These are phyloP conservation scores for Ophioceras dolichostomum DNA, from an alignment of 2,329 filamentous ascomycete genomes.

Conservation along the genomic window DNA sequence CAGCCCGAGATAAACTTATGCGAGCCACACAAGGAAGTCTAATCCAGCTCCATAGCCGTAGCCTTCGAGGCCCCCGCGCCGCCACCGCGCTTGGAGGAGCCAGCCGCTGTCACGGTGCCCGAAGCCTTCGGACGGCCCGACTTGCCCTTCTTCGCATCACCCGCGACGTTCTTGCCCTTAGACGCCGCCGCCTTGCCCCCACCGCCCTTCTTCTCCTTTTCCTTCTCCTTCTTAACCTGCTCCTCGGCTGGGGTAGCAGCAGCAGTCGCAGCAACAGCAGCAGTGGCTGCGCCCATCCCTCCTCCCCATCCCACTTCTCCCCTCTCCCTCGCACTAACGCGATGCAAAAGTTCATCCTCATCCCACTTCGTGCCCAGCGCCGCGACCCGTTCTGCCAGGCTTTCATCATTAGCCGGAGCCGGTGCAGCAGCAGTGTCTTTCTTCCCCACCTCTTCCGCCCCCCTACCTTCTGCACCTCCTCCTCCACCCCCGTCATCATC, in stretches of 20 bases:
- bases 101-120: too few species aligned
- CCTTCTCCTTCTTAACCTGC: conserved; percentile 5
- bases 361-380: conserved; percentile 27
- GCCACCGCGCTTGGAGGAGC: too few species aligned
- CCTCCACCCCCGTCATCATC: conserved; percentile 3
- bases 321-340: conserved; percentile 27
- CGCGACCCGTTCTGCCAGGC: conserved; percentile 24
- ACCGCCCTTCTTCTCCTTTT: conserved; percentile 15
- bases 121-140: too few species aligned
- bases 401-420: conserved; percentile 4
- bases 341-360: conserved; percentile 29
- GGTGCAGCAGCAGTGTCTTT: conserved; percentile 9
- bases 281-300: too few species aligned
- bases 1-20: too few species aligned
- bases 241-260: background rate
- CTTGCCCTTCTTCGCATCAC: too few species aligned
- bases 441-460: conserved; percentile 13
- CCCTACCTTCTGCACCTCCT: conserved; percentile 5
- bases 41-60: background rate
- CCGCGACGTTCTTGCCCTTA: too few species aligned
- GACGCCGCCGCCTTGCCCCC: too few species aligned
- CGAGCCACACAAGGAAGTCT: background rate
- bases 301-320: too few species aligned
- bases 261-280: background rate
- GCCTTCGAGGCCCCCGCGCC: too few species aligned